Percentiles rank a stretch among this genome's conserved stretches.
phyloP scores from a whole-genome alignment of 140 eudicot genomes.

The Stevia rebaudiana region DNA sequence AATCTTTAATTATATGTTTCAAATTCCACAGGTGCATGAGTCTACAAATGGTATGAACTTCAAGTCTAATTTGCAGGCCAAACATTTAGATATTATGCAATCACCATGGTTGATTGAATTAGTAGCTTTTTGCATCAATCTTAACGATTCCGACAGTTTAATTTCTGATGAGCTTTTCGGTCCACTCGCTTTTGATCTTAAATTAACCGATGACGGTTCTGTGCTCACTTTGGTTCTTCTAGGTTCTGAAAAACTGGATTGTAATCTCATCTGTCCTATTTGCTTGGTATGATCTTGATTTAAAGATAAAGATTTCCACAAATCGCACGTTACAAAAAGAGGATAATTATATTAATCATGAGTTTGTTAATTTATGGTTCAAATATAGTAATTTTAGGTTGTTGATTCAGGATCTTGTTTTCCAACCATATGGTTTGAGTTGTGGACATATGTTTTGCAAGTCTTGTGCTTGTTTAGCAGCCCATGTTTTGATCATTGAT shows the following conservation, averaged over 20 bases:
- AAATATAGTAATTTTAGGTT: background rate
- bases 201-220: slow-evolving; percentile 17
- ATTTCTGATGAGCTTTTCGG: slow-evolving; percentile 12
- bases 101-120: slow-evolving; percentile 57
- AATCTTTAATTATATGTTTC: slow-evolving; percentile 1
- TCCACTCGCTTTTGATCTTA: slow-evolving; percentile 29
- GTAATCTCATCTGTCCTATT: slow-evolving; percentile 42
- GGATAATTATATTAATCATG: too few species aligned
- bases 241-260: slow-evolving; percentile 35
- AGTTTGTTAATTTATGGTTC: background rate
- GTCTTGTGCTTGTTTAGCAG: slow-evolving; percentile 56
- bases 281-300: slow-evolving; percentile 38
- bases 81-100: slow-evolving; percentile 42
- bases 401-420: slow-evolving; percentile 40
- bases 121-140: slow-evolving; percentile 44
- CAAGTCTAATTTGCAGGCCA: slow-evolving; percentile 36
- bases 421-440: slow-evolving; percentile 51
- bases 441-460: slow-evolving; percentile 65
- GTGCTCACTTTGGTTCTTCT: slow-evolving; percentile 30
- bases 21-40: slow-evolving; percentile 37
- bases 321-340: too few species aligned
- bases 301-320: too few species aligned
- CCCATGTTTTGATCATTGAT: slow-evolving; percentile 41
- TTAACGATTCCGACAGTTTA: slow-evolving; percentile 20
- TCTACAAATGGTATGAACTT: slow-evolving; percentile 39